A percentile compares a stretch with the other conserved stretches of the same genome.
These are phyloP conservation scores for Boletus rubescentipes DNA, from an alignment of 768 basidiomycete species.

Conservation along the genomic window DNA sequence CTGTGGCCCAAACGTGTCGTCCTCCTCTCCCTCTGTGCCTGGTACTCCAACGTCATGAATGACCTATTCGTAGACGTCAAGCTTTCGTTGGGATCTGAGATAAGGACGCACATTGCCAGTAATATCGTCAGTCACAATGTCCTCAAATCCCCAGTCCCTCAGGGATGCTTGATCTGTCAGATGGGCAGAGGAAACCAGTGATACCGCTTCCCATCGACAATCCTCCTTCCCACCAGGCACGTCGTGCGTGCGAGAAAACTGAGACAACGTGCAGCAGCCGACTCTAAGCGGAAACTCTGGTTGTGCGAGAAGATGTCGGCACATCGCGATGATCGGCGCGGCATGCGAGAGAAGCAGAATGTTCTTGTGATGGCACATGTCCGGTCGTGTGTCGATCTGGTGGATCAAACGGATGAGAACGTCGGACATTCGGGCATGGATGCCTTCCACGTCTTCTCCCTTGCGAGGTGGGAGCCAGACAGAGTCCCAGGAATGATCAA, in stretches of 20 bases:
- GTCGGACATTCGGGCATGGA: slow-evolving; percentile 59
- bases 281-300: slow-evolving; percentile 53
- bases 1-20: slow-evolving; percentile 59
- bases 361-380: slow-evolving; percentile 41
- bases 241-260: slow-evolving; percentile 41
- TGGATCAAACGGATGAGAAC: slow-evolving; percentile 53
- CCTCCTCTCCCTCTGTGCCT: slow-evolving; percentile 60
- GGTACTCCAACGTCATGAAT: slow-evolving; percentile 67
- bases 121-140: slow-evolving; percentile 49
- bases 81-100: not conserved
- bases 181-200: slow-evolving; percentile 57
- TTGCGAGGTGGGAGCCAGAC: slow-evolving; percentile 69
- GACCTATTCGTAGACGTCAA: slow-evolving; percentile 43
- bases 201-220: slow-evolving; percentile 43
- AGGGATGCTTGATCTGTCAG: slow-evolving; percentile 52
- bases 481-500: slow-evolving; percentile 64
- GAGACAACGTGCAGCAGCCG: slow-evolving; percentile 76
- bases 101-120: slow-evolving; percentile 54
- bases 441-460: slow-evolving; percentile 63
- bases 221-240: slow-evolving; percentile 33
- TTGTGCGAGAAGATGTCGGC: slow-evolving; percentile 56
- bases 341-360: slow-evolving; percentile 73
- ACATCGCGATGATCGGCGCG: slow-evolving; percentile 69
- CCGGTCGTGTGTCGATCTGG: slow-evolving; percentile 46
- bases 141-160: slow-evolving; percentile 82